Evolutionary conservation across 2,329 filamentous ascomycete genomes (phyloP), one percentile per base, ranked within the genome.

Genomic region (Ophiosphaerella korrae): DNA sequence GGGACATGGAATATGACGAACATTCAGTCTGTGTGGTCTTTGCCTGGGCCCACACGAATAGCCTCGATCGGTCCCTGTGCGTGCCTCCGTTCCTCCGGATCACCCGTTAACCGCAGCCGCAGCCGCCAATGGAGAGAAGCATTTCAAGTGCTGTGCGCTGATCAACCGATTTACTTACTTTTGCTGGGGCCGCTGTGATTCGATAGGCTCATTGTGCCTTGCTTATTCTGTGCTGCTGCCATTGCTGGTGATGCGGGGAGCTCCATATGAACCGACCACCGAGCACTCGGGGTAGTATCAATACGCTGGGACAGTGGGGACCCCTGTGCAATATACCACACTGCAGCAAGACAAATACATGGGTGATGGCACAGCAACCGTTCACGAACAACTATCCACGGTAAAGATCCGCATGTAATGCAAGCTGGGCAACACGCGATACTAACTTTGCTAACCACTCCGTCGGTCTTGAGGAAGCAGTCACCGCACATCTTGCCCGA

Each of bases 1-100:
- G 65, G 66, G 64, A 66, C 62, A 67, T 60, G 67, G 66, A 65
- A 63, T 59, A 62, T 65, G 68, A 68, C 64, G 66, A 69, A 55
- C 50, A 3, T 39, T 41, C 52, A 42, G 52, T 39, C 40, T 38
- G 41, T 48, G 46, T 59, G 51, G 52, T 48, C 59, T 66, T 64
- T 67, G 67, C 66, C 61, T 66, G 58, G 67, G 55, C 59, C 65
- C 66, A 61, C 63, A 49, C 26, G 50, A 50, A 53, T 42, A 29
- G 53, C 45, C 37, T 50, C 47, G 43, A 48, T 38, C 51, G 54
- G 43, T 40, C 57, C 26, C 14, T 43, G 51, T 43, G 42, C 34
- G 47, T 47, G 54, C 37, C 60, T 65, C 61, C 62, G 55, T 64
- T 64, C 55, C 62, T 65, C 62, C 62, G 62, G 57, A 61, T 62